These are phyloP conservation scores for Trypanosoma brucei DNA, from an alignment of 208 protist genomes.

Conservation along the genomic window DNA sequence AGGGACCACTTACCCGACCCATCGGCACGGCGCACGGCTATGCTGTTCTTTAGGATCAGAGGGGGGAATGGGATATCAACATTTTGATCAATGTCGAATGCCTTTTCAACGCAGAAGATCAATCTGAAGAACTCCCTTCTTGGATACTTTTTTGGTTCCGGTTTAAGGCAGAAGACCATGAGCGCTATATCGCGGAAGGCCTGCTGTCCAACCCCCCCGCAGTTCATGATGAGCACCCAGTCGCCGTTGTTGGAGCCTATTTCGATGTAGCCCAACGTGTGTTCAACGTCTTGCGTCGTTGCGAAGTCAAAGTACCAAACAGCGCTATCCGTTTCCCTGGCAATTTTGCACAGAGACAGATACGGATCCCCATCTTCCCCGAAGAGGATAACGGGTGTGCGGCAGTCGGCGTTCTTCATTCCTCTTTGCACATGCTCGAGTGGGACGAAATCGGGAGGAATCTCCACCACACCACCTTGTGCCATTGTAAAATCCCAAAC, in stretches of 20 bases:
- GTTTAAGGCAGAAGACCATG: slow-evolving; percentile 59
- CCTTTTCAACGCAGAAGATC: slow-evolving; percentile 60
- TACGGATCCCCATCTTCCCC: slow-evolving; percentile 81
- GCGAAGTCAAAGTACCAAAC: slow-evolving; percentile 83
- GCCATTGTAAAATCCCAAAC: slow-evolving; percentile 15
- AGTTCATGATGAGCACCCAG: slow-evolving; percentile 87
- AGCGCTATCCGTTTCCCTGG: slow-evolving; percentile 44
- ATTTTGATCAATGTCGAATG: slow-evolving; percentile 63
- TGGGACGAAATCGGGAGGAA: slow-evolving; percentile 33
- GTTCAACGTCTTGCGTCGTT: slow-evolving; percentile 46
- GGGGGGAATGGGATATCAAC: slow-evolving; percentile 59
- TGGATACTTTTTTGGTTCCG: slow-evolving; percentile 74
- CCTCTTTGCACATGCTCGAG: slow-evolving; percentile 59
- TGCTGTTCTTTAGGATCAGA: slow-evolving; percentile 66
- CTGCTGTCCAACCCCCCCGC: slow-evolving; percentile 42
- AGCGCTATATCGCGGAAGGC: slow-evolving; percentile 74
- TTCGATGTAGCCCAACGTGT: slow-evolving; percentile 86
- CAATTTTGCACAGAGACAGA: slow-evolving; percentile 59
- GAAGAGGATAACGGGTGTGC: slow-evolving; percentile 78
- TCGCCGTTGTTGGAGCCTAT: slow-evolving; percentile 86
- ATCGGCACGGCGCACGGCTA: slow-evolving; percentile 45
- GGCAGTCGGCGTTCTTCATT: slow-evolving; percentile 81
- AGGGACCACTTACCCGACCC: slow-evolving; percentile 56
- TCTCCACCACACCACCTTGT: slow-evolving; percentile 29
- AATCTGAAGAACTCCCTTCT: slow-evolving; percentile 81